Conservation (phyloP, 495 filamentous ascomycete genomes). For the Aspergillus carlsbadensis region DNA sequence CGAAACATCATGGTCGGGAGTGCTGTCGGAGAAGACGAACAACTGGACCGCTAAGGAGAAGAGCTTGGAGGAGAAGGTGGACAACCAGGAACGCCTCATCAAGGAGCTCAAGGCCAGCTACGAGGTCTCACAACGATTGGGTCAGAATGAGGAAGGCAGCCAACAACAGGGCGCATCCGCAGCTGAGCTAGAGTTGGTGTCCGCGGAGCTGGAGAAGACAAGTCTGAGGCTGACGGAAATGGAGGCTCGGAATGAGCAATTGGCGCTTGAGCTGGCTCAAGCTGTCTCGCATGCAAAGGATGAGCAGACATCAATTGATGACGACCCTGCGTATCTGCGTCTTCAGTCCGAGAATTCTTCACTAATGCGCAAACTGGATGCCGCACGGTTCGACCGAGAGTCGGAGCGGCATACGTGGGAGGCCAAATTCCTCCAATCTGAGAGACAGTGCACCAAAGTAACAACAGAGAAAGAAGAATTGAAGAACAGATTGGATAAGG, state of each 20-base stretch:
- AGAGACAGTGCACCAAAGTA: constrained; percentile 47
- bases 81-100: constrained; percentile 87
- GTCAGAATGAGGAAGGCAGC: constrained; percentile 64
- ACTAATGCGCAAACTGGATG: constrained; percentile 82
- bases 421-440: constrained; percentile 56
- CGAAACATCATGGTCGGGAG: constrained; percentile 85
- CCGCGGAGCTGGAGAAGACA: constrained; percentile 86
- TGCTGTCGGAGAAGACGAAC: constrained; percentile 90
- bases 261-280: constrained; percentile 86
- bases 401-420: constrained; percentile 71
- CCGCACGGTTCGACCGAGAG: constrained; percentile 76
- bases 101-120: constrained; percentile 97
- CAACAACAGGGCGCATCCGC: constrained; percentile 65
- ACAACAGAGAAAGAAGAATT: constrained; percentile 73
- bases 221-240: constrained; percentile 85
- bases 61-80: constrained; percentile 85
- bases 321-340: constrained; percentile 83
- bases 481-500: constrained; percentile 77
- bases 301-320: constrained; percentile 63
- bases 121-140: constrained; percentile 90
- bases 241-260: constrained; percentile 90
- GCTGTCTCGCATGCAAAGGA: constrained; percentile 71
- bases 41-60: constrained; percentile 97
- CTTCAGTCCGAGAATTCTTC: constrained; percentile 90
- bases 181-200: constrained; percentile 91